Percentiles rank a stretch among this genome's conserved stretches.
Evolutionary conservation across 192 early-diverging fungal species (phyloP).

Genomic region (Dispira parvispora): DNA sequence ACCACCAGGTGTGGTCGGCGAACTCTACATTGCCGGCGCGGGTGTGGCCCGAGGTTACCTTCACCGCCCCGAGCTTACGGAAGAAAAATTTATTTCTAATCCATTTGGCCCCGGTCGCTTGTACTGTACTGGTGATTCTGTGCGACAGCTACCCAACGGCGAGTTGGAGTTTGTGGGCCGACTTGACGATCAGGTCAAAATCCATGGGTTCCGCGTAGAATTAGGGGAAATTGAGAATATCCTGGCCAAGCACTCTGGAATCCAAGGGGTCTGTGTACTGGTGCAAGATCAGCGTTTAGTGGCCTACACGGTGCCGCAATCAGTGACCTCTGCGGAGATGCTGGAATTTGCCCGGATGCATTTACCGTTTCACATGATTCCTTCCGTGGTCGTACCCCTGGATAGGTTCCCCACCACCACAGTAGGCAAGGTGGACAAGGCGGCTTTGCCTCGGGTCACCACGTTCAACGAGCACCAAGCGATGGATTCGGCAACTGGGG

Average conservation of each 20-base stretch:
- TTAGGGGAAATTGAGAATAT: slow-evolving; percentile 17
- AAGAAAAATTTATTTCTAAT: slow-evolving; percentile 19
- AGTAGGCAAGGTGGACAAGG: background rate
- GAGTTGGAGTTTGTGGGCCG: slow-evolving; percentile 18
- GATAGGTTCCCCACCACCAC: background rate
- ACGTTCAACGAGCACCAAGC: background rate
- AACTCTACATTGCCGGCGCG: slow-evolving; percentile 17
- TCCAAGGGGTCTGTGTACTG: slow-evolving; percentile 15
- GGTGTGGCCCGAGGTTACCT: slow-evolving; percentile 24
- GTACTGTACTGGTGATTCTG: slow-evolving; percentile 21
- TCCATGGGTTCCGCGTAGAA: slow-evolving; percentile 22
- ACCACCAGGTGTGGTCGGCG: slow-evolving; percentile 19
- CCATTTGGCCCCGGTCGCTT: slow-evolving; percentile 17
- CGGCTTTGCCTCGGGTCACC: background rate
- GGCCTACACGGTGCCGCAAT: slow-evolving; percentile 15
- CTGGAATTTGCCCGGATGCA: background rate
- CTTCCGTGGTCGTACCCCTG: background rate
- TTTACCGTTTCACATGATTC: slow-evolving; percentile 1
- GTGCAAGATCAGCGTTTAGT: slow-evolving; percentile 15
- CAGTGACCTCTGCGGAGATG: background rate
- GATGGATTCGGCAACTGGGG: background rate
- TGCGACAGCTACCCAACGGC: slow-evolving; percentile 15
- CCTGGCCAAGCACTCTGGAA: slow-evolving; percentile 12
- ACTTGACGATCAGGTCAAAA: slow-evolving; percentile 23
- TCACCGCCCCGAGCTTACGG: slow-evolving; percentile 17